Evolutionary conservation across 352 stramenopile species (phyloP).

Genomic region (Phytophthora hybrid): DNA sequence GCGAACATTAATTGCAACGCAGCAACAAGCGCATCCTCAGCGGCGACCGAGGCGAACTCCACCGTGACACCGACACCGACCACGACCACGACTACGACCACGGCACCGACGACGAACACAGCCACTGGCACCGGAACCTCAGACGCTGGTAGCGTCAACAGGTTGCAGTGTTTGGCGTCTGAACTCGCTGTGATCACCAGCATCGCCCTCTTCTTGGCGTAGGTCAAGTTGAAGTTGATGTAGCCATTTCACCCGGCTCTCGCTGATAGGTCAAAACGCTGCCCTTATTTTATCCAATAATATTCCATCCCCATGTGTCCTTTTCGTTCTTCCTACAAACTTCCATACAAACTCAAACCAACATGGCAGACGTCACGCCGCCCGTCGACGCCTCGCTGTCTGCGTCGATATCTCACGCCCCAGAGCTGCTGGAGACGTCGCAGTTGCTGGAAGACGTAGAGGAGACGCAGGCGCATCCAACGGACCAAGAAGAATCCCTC

Average conservation of each 20-base stretch:
- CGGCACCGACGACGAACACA: neutral
- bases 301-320: slow-evolving; percentile 16
- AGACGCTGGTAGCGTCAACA: neutral
- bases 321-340: slow-evolving; percentile 11
- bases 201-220: neutral
- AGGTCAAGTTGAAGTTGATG: slow-evolving; percentile 10
- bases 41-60: neutral
- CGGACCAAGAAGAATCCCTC: slow-evolving; percentile 2
- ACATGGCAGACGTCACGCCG: slow-evolving; percentile 12
- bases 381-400: slow-evolving; percentile 4
- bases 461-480: slow-evolving; percentile 3
- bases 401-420: slow-evolving; percentile 21
- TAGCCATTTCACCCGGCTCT: slow-evolving; percentile 6
- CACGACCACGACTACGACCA: too few species aligned
- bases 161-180: neutral
- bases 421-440: slow-evolving; percentile 4
- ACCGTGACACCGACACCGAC: neutral
- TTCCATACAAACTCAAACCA: slow-evolving; percentile 11
- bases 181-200: neutral
- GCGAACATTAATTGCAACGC: neutral
- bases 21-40: neutral
- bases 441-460: neutral
- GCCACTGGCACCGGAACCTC: neutral
- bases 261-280: slow-evolving; percentile 9
- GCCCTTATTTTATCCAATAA: neutral